phyloP scores from a whole-genome alignment of 2,329 filamentous ascomycete species.

The Apiospora saccharicola region DNA sequence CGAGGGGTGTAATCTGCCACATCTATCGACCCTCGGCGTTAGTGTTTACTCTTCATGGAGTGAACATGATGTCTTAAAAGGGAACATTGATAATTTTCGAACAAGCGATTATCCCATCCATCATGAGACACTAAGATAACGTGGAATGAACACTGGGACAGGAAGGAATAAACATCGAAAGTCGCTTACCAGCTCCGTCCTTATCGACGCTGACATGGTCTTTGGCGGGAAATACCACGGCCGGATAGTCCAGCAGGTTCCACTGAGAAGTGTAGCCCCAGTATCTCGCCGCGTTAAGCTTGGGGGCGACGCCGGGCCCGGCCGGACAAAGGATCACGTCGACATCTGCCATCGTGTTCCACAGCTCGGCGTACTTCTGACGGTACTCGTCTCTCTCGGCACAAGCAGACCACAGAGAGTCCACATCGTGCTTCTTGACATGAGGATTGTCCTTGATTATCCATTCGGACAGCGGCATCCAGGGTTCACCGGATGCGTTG shows the following conservation, averaged over 20 bases:
- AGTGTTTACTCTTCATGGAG: no score
- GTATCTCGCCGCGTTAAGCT: constrained; percentile 55
- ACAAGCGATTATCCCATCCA: no score
- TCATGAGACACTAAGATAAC: no score
- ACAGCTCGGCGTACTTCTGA: constrained; percentile 45
- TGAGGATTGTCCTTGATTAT: constrained; percentile 63
- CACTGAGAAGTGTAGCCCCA: constrained; percentile 74
- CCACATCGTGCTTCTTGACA: constrained; percentile 48
- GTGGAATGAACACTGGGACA: no score
- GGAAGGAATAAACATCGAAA: no score
- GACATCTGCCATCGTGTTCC: constrained; percentile 50
- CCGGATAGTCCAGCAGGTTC: constrained; percentile 75
- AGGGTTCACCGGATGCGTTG: constrained; percentile 62
- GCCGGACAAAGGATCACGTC: constrained; percentile 70
- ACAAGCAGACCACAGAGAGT: constrained; percentile 50
- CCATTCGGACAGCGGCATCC: constrained; percentile 63
- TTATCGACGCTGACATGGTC: constrained; percentile 26
- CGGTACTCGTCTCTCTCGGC: constrained; percentile 50
- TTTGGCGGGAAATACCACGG: constrained; percentile 64
- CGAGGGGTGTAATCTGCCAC: constrained; percentile 28
- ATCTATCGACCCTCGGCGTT: not conserved
- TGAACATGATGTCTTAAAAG: no score
- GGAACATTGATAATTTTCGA: no score
- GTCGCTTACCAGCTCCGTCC: constrained; percentile 17
- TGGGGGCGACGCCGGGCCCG: constrained; percentile 55